phyloP scores from a whole-genome alignment of 352 stramenopile species.

The Globisporangium apiculatum region DNA sequence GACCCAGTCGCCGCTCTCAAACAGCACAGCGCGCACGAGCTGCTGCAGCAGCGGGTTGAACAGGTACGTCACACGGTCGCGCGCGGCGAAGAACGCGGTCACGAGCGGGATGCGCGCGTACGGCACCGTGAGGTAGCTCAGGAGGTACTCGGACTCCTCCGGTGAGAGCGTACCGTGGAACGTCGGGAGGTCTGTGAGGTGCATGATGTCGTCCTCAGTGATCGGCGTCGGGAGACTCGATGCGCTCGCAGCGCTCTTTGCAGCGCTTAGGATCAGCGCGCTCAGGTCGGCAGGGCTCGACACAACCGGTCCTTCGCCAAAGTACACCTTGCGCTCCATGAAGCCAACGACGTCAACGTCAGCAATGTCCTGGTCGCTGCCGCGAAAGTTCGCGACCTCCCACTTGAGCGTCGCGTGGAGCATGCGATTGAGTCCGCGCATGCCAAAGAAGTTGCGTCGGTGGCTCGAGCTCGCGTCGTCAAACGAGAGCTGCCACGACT shows the following conservation, averaged over 20 bases:
- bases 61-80: constrained; percentile 85
- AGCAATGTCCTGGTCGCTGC: constrained; percentile 83
- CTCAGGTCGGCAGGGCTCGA: constrained; percentile 68
- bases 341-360: constrained; percentile 87
- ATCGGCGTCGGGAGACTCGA: constrained; percentile 39
- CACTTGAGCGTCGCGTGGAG: constrained; percentile 67
- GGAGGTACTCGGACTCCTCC: constrained; percentile 96
- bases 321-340: constrained; percentile 83
- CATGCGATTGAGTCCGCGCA: constrained; percentile 58
- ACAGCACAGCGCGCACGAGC: constrained; percentile 83
- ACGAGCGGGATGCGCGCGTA: constrained; percentile 98
- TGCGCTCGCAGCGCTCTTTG: constrained; percentile 28
- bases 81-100: constrained; percentile 94
- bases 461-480: constrained; percentile 72
- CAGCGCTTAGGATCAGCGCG: constrained; percentile 45
- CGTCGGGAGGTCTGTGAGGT: constrained; percentile 93
- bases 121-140: constrained; percentile 98
- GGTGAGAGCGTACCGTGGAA: constrained; percentile 95
- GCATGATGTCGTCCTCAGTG: constrained; percentile 97
- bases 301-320: constrained; percentile 81
- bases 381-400: constrained; percentile 85
- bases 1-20: constrained; percentile 87
- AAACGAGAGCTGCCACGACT: constrained; percentile 88
- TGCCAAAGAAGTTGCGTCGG: constrained; percentile 72
- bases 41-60: constrained; percentile 80